Conservation (phyloP, 2,329 filamentous ascomycete genomes). For the Colletotrichum sp. region DNA sequence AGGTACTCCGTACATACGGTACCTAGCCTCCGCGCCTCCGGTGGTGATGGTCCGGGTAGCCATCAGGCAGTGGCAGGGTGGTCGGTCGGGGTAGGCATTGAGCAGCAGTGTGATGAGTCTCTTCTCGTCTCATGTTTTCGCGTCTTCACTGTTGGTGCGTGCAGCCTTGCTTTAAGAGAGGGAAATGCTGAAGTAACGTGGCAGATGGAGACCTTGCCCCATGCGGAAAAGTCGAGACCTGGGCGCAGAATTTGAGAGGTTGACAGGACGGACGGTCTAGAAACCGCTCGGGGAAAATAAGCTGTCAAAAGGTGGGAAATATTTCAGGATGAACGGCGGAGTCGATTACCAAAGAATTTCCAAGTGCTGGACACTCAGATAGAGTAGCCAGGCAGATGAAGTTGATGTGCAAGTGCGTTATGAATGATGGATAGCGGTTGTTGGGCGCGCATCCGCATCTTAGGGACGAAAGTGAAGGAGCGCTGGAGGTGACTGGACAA, state of each 20-base stretch:
- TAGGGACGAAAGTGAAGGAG: neutral
- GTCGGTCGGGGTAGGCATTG: constrained; percentile 11
- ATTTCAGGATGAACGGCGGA: neutral
- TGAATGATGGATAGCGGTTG: neutral
- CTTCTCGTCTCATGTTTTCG: constrained; percentile 16
- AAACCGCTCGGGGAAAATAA: neutral
- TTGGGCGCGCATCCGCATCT: neutral
- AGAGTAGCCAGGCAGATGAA: neutral
- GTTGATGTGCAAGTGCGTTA: neutral
- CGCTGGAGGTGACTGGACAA: neutral
- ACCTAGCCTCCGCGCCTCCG: neutral
- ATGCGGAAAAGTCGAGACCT: constrained; percentile 7
- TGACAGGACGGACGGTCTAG: neutral
- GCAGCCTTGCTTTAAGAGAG: constrained; percentile 17
- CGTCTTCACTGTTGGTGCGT: constrained; percentile 1
- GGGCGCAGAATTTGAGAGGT: constrained; percentile 11
- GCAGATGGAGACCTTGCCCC: constrained; percentile 19
- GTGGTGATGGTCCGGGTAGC: neutral
- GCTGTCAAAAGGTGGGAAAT: neutral
- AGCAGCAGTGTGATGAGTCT: constrained; percentile 5
- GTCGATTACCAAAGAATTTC: neutral
- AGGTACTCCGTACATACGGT: neutral
- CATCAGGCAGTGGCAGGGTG: neutral
- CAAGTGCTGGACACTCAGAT: neutral
- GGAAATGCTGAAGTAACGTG: constrained; percentile 19